phyloP scores from a whole-genome alignment of 2,329 filamentous ascomycete genomes.

The Meredithiella fracta region DNA sequence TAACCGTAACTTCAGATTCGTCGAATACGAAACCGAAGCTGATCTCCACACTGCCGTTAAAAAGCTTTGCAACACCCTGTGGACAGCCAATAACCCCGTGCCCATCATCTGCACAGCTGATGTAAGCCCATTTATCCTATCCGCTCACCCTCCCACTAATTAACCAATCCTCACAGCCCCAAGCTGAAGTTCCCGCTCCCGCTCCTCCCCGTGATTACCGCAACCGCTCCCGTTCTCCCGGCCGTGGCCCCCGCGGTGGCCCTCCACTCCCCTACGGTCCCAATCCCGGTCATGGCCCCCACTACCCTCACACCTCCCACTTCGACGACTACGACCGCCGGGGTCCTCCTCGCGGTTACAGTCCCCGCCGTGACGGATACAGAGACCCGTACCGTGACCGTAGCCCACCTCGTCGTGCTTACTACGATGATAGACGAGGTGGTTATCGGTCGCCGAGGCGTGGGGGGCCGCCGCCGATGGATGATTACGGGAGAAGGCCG shows the following conservation, averaged over 20 bases:
- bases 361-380: constrained; percentile 51
- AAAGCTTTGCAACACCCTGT: constrained; percentile 83
- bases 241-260: constrained; percentile 15
- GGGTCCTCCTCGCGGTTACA: constrained; percentile 56
- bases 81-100: constrained; percentile 51
- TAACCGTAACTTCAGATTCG: constrained; percentile 48
- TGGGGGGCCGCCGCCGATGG: constrained; percentile 57
- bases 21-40: constrained; percentile 87
- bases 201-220: constrained; percentile 39
- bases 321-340: constrained; percentile 72
- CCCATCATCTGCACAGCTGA: constrained; percentile 75
- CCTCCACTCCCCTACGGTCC: neutral
- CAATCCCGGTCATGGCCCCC: neutral
- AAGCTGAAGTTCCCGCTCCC: constrained; percentile 52
- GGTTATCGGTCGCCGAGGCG: constrained; percentile 64
- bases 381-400: constrained; percentile 74
- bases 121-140: constrained; percentile 37
- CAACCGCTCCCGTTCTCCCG: constrained; percentile 60
- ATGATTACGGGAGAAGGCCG: constrained; percentile 56
- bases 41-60: constrained; percentile 85
- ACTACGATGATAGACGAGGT: constrained; percentile 66
- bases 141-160: neutral
- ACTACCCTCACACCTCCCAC: constrained; percentile 20
- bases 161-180: constrained; percentile 36
- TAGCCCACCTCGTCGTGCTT: constrained; percentile 73